Percentiles rank a stretch among this genome's conserved stretches.
Conservation (phyloP, 176 grass and related monocot genomes). For the Cenchrus purpureus region DNA sequence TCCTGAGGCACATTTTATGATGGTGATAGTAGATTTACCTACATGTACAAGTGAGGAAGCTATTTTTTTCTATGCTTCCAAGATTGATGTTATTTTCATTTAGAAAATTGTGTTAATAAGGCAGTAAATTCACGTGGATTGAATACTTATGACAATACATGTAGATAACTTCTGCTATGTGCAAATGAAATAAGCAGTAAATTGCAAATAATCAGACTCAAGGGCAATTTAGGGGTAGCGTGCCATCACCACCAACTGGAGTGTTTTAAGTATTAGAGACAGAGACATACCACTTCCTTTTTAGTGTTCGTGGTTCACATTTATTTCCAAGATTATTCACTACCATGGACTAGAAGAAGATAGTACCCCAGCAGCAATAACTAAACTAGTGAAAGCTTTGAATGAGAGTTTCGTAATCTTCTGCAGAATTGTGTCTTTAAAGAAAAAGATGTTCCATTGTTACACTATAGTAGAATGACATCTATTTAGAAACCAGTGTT, state of each 20-base stretch:
- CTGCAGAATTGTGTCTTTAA: not conserved
- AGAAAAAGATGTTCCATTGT: not conserved
- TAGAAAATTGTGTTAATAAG: not conserved
- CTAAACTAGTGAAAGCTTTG: not conserved
- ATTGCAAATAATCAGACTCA: too few species aligned
- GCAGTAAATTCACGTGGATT: too few species aligned
- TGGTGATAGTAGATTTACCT: not conserved
- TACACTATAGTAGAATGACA: not conserved
- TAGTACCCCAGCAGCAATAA: not conserved
- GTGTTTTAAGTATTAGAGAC: too few species aligned
- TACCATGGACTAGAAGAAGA: not conserved
- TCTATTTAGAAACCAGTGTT: not conserved
- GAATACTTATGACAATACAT: too few species aligned
- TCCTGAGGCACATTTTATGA: constrained; percentile 1
- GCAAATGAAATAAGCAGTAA: too few species aligned
- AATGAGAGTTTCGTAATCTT: not conserved
- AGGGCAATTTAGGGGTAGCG: too few species aligned
- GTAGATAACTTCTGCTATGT: too few species aligned
- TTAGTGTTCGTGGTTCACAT: not conserved
- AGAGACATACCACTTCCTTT: not conserved
- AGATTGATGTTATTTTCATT: not conserved
- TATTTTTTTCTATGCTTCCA: not conserved
- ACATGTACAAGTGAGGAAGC: not conserved
- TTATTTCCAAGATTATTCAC: not conserved
- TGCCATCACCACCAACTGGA: too few species aligned